A percentile compares a stretch with the other conserved stretches of the same genome.
phyloP scores from a whole-genome alignment of 2,329 filamentous ascomycete species.

The Xylariaceae sp. region DNA sequence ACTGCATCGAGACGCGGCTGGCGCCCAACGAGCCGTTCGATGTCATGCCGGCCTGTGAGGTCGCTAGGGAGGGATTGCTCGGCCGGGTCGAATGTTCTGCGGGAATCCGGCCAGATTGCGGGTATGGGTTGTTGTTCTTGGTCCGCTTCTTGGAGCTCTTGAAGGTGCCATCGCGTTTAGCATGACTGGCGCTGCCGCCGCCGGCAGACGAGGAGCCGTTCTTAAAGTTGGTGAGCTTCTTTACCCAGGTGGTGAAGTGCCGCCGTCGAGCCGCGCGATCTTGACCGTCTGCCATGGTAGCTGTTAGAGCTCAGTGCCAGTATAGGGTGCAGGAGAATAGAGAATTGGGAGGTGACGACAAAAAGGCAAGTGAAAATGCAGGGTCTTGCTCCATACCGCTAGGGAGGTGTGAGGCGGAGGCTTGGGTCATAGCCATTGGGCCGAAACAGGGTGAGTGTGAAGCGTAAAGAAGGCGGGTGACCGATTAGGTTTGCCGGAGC shows the following conservation, averaged over 20 bases:
- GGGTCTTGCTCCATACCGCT: no score
- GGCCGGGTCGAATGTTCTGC: conserved; percentile 27
- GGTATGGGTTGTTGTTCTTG: conserved; percentile 86
- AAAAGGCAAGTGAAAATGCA: no score
- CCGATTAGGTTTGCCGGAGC: no score
- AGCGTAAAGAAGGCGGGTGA: no score
- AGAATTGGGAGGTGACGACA: no score
- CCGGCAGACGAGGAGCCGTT: conserved; percentile 54
- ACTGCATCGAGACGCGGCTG: conserved; percentile 53
- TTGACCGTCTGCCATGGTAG: conserved; percentile 48
- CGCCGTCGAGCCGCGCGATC: conserved; percentile 59
- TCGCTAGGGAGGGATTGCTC: conserved; percentile 49
- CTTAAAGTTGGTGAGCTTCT: conserved; percentile 85
- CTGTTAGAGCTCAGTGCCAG: no score
- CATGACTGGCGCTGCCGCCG: conserved; percentile 28
- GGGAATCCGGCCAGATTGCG: conserved; percentile 61
- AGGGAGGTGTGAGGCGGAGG: no score
- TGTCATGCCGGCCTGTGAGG: conserved; percentile 40
- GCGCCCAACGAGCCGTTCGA: conserved; percentile 47
- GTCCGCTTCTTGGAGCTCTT: conserved; percentile 49
- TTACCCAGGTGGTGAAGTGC: conserved; percentile 90
- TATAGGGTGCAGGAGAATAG: no score
- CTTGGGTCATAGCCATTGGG: no score
- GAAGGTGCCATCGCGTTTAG: conserved; percentile 33
- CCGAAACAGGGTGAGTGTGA: no score